phyloP scores from a whole-genome alignment of 2,329 filamentous ascomycete species.

The Aureobasidium sp. region DNA sequence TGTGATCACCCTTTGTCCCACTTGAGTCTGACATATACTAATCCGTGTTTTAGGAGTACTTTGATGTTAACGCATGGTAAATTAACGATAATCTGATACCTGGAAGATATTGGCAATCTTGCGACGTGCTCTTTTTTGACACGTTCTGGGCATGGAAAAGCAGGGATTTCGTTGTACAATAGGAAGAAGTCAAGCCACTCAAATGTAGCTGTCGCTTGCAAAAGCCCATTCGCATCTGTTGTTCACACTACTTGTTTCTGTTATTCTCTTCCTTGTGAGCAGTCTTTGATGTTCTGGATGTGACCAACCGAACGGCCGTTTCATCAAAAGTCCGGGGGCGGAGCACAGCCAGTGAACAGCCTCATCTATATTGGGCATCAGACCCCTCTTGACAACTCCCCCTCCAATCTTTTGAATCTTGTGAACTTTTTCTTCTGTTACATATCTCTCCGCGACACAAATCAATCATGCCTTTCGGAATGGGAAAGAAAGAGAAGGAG shows the following conservation, averaged over 20 bases:
- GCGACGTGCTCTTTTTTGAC: constrained; percentile 2
- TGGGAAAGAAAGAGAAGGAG: constrained; percentile 47
- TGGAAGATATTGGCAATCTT: constrained; percentile 13
- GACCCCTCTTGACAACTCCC: constrained; percentile 4
- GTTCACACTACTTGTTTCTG: background rate
- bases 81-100: constrained; percentile 12
- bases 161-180: constrained; percentile 10
- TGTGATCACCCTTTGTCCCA: constrained; percentile 22
- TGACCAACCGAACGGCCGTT: background rate
- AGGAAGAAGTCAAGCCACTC: background rate
- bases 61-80: constrained; percentile 85
- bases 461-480: constrained; percentile 34
- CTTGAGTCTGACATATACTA: background rate
- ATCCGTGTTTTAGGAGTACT: constrained; percentile 65
- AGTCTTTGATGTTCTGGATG: background rate
- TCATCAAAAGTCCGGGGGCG: constrained; percentile 13
- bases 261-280: background rate
- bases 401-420: background rate
- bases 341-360: constrained; percentile 4
- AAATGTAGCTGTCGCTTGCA: constrained; percentile 5
- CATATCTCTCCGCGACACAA: background rate
- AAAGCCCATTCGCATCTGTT: background rate
- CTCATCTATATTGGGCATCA: constrained; percentile 11
- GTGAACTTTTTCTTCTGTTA: background rate
- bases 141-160: constrained; percentile 11